Conservation (phyloP, 129 eudicot species). For the Lactuca sativa region DNA sequence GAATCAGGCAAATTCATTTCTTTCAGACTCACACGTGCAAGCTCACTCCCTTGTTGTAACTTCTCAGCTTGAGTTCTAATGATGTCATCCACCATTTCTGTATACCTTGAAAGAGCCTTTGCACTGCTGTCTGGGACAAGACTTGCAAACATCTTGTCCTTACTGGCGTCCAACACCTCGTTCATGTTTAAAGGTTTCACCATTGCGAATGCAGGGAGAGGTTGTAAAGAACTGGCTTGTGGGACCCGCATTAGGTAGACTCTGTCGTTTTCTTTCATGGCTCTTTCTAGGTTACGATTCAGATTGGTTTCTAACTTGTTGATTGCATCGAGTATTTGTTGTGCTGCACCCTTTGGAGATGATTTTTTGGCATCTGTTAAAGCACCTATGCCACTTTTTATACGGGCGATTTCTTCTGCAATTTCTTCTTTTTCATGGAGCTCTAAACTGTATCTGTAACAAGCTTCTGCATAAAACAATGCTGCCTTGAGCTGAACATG, state of each 20-base stretch:
- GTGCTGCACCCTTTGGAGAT: constrained; percentile 88
- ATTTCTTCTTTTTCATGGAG: constrained; percentile 97
- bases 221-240: constrained; percentile 70
- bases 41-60: constrained; percentile 96
- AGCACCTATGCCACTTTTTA: constrained; percentile 79
- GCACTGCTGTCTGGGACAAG: constrained; percentile 97
- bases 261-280: constrained; percentile 90
- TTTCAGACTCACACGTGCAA: constrained; percentile 92
- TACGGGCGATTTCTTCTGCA: constrained; percentile 92
- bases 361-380: constrained; percentile 77
- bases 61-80: constrained; percentile 96
- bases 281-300: constrained; percentile 81
- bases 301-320: constrained; percentile 66
- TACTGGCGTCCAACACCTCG: constrained; percentile 92
- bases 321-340: constrained; percentile 83
- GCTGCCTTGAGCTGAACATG: constrained; percentile 96
- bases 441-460: constrained; percentile 92
- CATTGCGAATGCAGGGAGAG: constrained; percentile 87
- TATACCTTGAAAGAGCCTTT: constrained; percentile 91
- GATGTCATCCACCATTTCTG: constrained; percentile 96
- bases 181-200: constrained; percentile 85
- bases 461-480: constrained; percentile 88
- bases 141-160: constrained; percentile 87
- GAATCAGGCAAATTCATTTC: constrained; percentile 99
- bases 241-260: constrained; percentile 99